Percentiles rank a stretch among this genome's conserved stretches.
phyloP scores from a whole-genome alignment of 2,329 filamentous ascomycete genomes.

The Xylariales sp. region DNA sequence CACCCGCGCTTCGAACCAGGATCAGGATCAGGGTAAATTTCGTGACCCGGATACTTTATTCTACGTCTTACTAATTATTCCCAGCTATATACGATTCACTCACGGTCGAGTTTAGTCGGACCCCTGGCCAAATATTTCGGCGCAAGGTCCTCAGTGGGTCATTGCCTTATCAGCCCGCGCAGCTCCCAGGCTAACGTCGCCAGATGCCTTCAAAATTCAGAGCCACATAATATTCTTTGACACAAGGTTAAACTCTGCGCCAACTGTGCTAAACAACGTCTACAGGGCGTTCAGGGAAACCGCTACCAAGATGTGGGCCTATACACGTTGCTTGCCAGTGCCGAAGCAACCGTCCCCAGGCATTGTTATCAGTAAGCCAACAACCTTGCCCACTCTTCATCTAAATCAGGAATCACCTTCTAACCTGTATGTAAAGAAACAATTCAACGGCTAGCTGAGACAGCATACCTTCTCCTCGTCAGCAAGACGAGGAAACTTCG shows the following conservation, averaged over 20 bases:
- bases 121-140: slow-evolving; percentile 81
- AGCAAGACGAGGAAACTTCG: slow-evolving; percentile 60
- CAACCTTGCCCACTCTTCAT: neutral
- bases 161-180: neutral
- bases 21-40: slow-evolving; percentile 62
- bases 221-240: slow-evolving; percentile 87
- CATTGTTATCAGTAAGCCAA: slow-evolving; percentile 72
- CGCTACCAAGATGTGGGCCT: slow-evolving; percentile 78
- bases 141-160: slow-evolving; percentile 78
- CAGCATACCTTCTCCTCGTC: slow-evolving; percentile 73
- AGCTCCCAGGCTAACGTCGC: slow-evolving; percentile 19
- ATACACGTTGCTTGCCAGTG: slow-evolving; percentile 67
- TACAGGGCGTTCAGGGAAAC: slow-evolving; percentile 80
- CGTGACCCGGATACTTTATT: slow-evolving; percentile 46
- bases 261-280: slow-evolving; percentile 79
- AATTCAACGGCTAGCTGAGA: slow-evolving; percentile 72
- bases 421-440: slow-evolving; percentile 60
- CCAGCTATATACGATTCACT: slow-evolving; percentile 74
- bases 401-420: neutral
- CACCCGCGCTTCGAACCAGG: slow-evolving; percentile 61
- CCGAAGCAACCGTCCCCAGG: slow-evolving; percentile 65
- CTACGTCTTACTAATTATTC: slow-evolving; percentile 30
- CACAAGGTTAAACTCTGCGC: slow-evolving; percentile 77
- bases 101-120: slow-evolving; percentile 79
- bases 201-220: slow-evolving; percentile 82